Base-by-base conservation (phyloP, 805 yeast genomes). In the Debaryomyces hansenii region DNA sequence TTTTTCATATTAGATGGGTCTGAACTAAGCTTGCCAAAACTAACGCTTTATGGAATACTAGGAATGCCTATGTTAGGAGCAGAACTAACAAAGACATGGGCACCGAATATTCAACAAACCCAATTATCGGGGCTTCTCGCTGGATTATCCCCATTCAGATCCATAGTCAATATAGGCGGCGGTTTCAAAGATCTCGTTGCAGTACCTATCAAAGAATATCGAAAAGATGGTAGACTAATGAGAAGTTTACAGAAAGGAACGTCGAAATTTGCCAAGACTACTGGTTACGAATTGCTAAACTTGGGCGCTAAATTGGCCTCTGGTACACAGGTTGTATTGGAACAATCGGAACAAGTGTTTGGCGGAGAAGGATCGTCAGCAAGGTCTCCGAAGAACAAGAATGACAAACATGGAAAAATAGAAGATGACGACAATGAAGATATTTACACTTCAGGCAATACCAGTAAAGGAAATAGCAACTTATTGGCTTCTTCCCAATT, bases 1-100 rank as follows among this genome's bases (percentile, higher is more conserved):
- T 80, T 94, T 51, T 91, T 94, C 65, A 84, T 85, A 6, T 73
- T 94, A 33, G 97, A 92, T 58, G 97, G 90, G 34, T 87, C 97
- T 0, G 82, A 79, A 34, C 78, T 94, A 59, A 72, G 76, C 0
- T 67, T 94, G 50, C 79, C 80, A 48, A 77, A 79, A 14, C 77
- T 84, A 1, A 77, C 77, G 1, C 58, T 91, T 3, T 83, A 86
- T 65, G 99, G 98, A 0, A 65, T 90, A 0, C 72, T 82, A 14
- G 97, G 98, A 0, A 80, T 86, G 55, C 78, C 84, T 0, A 77
- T 78, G 29, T 59, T 94, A 11, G 78, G 81, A 6, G 57, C 60
- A 11, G 61, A 75, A 12, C 70, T 94, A 34, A 82, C 82, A 47
- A 80, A 77, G n/a, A 70, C 79, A 6, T 94, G 97, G 96, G 79